A percentile compares a stretch with the other conserved stretches of the same genome.
Conservation (phyloP, 2,329 filamentous ascomycete genomes). For the Aspergillus hiratsukae region DNA sequence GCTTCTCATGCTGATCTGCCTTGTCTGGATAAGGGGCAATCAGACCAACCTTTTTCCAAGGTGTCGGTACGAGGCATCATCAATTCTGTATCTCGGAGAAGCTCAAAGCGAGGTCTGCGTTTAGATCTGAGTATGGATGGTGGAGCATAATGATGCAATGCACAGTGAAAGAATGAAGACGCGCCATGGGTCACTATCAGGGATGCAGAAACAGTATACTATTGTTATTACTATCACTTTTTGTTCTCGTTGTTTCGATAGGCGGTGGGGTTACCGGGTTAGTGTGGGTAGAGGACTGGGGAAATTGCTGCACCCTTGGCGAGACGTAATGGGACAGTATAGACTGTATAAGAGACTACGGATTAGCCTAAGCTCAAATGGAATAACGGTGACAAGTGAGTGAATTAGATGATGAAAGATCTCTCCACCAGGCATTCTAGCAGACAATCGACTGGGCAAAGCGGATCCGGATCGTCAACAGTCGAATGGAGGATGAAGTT, state of each 20-base stretch:
- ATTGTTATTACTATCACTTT: neutral
- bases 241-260: conserved; percentile 10
- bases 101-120: conserved; percentile 10
- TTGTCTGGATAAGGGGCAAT: neutral
- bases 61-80: conserved; percentile 15
- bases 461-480: neutral
- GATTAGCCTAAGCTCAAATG: neutral
- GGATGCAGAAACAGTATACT: neutral
- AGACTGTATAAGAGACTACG: neutral
- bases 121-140: conserved; percentile 5
- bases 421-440: neutral
- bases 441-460: conserved; percentile 1
- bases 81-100: conserved; percentile 16
- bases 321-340: conserved; percentile 8
- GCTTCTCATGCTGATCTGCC: neutral
- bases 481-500: neutral
- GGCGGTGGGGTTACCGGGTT: conserved; percentile 1
- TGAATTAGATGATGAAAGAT: neutral
- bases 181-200: conserved; percentile 6
- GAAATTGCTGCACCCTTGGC: conserved; percentile 3
- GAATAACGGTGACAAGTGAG: neutral
- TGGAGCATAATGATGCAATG: conserved; percentile 6
- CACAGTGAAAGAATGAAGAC: neutral
- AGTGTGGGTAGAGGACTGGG: conserved; percentile 1
- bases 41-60: conserved; percentile 7